These are phyloP conservation scores for Sungouiella thailandica DNA, from an alignment of 805 yeast genomes.

Conservation along the genomic window DNA sequence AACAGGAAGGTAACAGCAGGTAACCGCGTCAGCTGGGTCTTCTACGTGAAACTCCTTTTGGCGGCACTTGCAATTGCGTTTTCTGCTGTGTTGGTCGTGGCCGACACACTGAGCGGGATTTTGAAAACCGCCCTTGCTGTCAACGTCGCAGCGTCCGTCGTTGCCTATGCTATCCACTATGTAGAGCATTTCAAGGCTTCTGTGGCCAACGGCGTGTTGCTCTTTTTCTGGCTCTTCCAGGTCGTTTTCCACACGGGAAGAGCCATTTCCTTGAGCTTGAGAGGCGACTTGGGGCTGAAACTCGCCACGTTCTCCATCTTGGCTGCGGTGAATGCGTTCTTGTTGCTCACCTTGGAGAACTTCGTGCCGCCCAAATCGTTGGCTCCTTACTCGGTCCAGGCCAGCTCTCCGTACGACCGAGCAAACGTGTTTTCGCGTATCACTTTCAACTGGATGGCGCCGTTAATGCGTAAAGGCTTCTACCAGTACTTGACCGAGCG, in stretches of 20 bases:
- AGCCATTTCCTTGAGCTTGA: constrained; percentile 35
- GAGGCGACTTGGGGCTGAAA: constrained; percentile 21
- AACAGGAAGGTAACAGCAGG: constrained; percentile 23
- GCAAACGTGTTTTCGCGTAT: constrained; percentile 65
- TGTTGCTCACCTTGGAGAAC: constrained; percentile 42
- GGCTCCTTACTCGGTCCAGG: constrained; percentile 2
- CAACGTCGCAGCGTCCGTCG: constrained; percentile 39
- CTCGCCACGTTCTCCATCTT: constrained; percentile 25
- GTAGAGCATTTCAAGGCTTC: constrained; percentile 64
- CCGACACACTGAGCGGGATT: constrained; percentile 14
- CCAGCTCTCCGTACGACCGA: constrained; percentile 13
- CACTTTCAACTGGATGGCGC: constrained; percentile 90
- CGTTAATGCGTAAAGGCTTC: constrained; percentile 75
- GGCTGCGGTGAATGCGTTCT: constrained; percentile 32
- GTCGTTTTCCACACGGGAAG: constrained; percentile 44
- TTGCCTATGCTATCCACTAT: constrained; percentile 57
- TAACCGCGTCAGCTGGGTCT: constrained; percentile 34
- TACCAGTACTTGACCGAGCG: constrained; percentile 46
- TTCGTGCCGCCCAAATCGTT: constrained; percentile 29
- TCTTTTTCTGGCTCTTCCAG: constrained; percentile 71
- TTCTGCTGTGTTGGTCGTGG: constrained; percentile 19
- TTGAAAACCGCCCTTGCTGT: constrained; percentile 20
- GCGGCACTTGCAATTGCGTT: constrained; percentile 36
- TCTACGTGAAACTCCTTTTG: constrained; percentile 38
- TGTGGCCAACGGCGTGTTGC: constrained; percentile 62